A percentile compares a stretch with the other conserved stretches of the same genome.
phyloP scores from a whole-genome alignment of 768 basidiomycete species.

The Termitomyces sp. region DNA sequence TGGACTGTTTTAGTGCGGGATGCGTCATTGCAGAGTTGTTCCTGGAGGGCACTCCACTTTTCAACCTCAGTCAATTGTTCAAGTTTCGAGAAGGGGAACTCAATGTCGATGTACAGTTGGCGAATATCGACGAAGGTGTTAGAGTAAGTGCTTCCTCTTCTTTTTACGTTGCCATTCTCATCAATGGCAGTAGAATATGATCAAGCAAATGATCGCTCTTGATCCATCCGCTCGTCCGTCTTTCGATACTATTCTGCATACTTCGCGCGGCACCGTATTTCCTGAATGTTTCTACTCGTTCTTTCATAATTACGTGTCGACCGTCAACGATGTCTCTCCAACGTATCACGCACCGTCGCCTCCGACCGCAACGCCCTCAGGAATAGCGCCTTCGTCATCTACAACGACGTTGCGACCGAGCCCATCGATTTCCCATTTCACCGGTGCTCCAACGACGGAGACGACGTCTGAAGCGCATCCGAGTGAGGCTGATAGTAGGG shows the following conservation, averaged over 20 bases:
- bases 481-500: slow-evolving; percentile 77
- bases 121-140: slow-evolving; percentile 69
- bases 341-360: slow-evolving; percentile 35
- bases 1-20: slow-evolving; percentile 96
- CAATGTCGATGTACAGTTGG: slow-evolving; percentile 64
- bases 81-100: slow-evolving; percentile 88
- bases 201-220: slow-evolving; percentile 85
- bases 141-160: slow-evolving; percentile 46
- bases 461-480: slow-evolving; percentile 41
- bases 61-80: slow-evolving; percentile 92
- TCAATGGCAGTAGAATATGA: slow-evolving; percentile 55
- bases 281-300: slow-evolving; percentile 95
- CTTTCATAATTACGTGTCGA: slow-evolving; percentile 82
- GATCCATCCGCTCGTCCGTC: slow-evolving; percentile 73
- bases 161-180: slow-evolving; percentile 15
- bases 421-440: slow-evolving; percentile 19
- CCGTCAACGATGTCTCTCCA: slow-evolving; percentile 64
- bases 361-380: slow-evolving; percentile 22
- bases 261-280: slow-evolving; percentile 72
- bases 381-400: slow-evolving; percentile 27
- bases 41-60: slow-evolving; percentile 88
- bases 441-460: slow-evolving; percentile 18
- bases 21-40: slow-evolving; percentile 96
- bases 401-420: slow-evolving; percentile 25
- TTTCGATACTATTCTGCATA: slow-evolving; percentile 74